Conservation (phyloP, 495 filamentous ascomycete species). For the Trichoderma gamsii region DNA sequence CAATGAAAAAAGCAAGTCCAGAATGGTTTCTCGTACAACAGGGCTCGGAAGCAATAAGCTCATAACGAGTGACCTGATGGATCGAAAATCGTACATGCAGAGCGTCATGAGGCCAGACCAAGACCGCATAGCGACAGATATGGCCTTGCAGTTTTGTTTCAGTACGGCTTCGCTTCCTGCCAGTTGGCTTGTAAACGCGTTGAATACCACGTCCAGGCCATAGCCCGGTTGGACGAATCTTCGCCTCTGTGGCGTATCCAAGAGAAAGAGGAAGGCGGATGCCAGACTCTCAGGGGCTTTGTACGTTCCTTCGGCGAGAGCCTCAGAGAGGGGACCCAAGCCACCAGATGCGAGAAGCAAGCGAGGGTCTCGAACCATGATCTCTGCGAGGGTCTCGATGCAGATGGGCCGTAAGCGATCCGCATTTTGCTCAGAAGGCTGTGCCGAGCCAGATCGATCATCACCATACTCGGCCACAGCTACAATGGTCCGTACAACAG, state of each 20-base stretch:
- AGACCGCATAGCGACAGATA: conserved; percentile 82
- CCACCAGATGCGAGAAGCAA: conserved; percentile 76
- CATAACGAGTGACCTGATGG: conserved; percentile 73
- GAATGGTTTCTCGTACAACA: conserved; percentile 59
- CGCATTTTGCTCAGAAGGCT: conserved; percentile 50
- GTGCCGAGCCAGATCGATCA: conserved; percentile 66
- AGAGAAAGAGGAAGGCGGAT: conserved; percentile 75
- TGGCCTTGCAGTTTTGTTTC: conserved; percentile 77
- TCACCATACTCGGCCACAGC: conserved; percentile 83
- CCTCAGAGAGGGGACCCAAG: conserved; percentile 72
- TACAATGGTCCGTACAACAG: conserved; percentile 79
- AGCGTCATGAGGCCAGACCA: conserved; percentile 86
- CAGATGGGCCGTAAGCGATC: conserved; percentile 85
- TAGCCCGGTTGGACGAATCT: conserved; percentile 75
- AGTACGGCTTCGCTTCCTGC: conserved; percentile 67
- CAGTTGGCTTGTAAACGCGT: conserved; percentile 81
- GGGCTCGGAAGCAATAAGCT: conserved; percentile 69
- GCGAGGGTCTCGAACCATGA: conserved; percentile 76
- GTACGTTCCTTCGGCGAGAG: conserved; percentile 83
- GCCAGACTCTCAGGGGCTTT: conserved; percentile 82
- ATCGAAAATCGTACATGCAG: conserved; percentile 75
- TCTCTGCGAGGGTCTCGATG: conserved; percentile 85
- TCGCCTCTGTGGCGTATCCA: conserved; percentile 76
- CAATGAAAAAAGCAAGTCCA: conserved; percentile 86
- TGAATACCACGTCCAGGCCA: conserved; percentile 71